Evolutionary conservation across 305 asterid genomes (phyloP).

Genomic region (Fraxinus sp.): DNA sequence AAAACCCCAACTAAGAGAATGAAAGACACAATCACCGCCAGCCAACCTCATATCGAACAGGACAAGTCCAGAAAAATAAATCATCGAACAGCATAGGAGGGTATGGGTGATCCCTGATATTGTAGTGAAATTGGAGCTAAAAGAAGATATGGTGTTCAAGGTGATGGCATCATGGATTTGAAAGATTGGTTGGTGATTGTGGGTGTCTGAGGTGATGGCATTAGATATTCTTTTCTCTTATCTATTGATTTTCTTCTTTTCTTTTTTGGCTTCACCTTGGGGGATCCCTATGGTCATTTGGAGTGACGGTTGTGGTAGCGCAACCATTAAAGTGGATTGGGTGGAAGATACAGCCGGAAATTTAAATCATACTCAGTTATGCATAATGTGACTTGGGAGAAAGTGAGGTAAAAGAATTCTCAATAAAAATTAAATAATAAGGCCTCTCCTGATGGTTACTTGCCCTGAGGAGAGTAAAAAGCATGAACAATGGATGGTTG

Average conservation of each 20-base stretch:
- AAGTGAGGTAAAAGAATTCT: neutral
- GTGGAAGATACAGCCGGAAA: neutral
- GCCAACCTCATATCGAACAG: too few relatives aligned
- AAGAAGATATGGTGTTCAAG: too few relatives aligned
- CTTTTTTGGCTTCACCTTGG: neutral
- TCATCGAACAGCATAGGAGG: too few relatives aligned
- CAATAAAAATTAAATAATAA: neutral
- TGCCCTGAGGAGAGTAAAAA: neutral
- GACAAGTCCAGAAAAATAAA: too few relatives aligned
- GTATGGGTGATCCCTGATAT: too few relatives aligned
- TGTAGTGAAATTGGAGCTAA: too few relatives aligned
- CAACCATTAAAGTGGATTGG: neutral
- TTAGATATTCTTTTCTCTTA: neutral
- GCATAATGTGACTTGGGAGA: neutral
- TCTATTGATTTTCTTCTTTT: neutral
- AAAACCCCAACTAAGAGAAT: too few relatives aligned
- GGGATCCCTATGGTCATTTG: neutral
- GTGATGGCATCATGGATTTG: too few relatives aligned
- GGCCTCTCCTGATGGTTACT: neutral
- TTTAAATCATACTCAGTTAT: neutral
- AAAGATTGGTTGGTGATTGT: too few relatives aligned
- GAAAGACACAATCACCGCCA: too few relatives aligned
- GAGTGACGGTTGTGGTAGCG: neutral
- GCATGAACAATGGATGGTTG: neutral
- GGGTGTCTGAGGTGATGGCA: neutral